Evolutionary conservation across 139 green algal genomes (phyloP).

Genomic region (Micractinium conductrix): DNA sequence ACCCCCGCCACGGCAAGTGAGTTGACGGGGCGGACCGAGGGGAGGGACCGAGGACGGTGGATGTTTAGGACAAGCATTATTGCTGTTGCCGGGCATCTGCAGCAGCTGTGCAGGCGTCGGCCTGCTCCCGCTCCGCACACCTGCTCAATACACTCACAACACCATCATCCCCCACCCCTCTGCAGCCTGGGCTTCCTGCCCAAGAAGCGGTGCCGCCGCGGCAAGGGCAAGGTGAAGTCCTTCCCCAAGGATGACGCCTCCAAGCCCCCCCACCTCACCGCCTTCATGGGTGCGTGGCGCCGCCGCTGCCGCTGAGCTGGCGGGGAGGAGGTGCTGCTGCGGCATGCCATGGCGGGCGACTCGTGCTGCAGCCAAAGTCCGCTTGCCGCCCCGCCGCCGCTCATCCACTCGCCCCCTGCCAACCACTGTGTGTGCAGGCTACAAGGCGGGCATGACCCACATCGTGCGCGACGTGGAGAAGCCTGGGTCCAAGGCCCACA

Average conservation of each 20-base stretch:
- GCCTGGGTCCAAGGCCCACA: slow-evolving; percentile 99
- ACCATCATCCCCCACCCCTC: slow-evolving; percentile 71
- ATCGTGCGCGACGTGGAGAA: slow-evolving; percentile 99
- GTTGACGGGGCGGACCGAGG: too few relatives aligned
- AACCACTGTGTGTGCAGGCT: slow-evolving; percentile 35
- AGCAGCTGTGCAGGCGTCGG: too few relatives aligned
- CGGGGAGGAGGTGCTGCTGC: too few relatives aligned
- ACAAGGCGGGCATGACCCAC: slow-evolving; percentile 97
- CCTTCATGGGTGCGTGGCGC: slow-evolving; percentile 90
- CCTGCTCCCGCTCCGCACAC: too few relatives aligned
- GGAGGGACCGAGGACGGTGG: too few relatives aligned
- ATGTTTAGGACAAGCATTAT: too few relatives aligned
- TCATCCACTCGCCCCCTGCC: neutral
- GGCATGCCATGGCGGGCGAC: neutral
- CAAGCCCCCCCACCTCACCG: slow-evolving; percentile 93
- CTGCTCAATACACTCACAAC: too few relatives aligned
- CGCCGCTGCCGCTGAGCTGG: too few relatives aligned
- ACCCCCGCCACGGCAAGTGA: slow-evolving; percentile 91
- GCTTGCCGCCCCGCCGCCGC: neutral
- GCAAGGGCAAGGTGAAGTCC: slow-evolving; percentile 93
- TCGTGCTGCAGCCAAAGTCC: too few relatives aligned
- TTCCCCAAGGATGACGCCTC: slow-evolving; percentile 81
- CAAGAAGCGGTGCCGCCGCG: slow-evolving; percentile 97
- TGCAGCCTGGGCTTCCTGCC: slow-evolving; percentile 98
- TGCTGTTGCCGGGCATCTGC: too few relatives aligned